phyloP scores from a whole-genome alignment of 768 basidiomycete species.

The Fomitopsis pulvina region DNA sequence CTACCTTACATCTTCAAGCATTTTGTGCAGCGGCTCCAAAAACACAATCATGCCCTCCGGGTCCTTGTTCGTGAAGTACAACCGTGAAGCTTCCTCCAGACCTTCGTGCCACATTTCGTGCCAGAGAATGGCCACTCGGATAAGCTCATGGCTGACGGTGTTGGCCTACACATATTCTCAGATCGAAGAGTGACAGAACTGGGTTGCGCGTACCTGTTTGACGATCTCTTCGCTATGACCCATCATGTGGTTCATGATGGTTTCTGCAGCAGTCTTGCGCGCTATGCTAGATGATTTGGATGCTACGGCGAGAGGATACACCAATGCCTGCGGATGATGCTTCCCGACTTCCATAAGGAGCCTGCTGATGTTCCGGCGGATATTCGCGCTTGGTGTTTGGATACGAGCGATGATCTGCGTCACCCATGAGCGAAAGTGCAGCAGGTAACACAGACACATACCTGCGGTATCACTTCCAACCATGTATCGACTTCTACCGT shows the following conservation, averaged over 20 bases:
- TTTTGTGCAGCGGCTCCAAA: slow-evolving; percentile 86
- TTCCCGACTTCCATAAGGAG: slow-evolving; percentile 90
- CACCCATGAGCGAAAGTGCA: not conserved
- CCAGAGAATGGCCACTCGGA: slow-evolving; percentile 97
- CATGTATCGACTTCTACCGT: slow-evolving; percentile 95
- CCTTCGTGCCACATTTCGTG: slow-evolving; percentile 99
- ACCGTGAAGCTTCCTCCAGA: slow-evolving; percentile 91
- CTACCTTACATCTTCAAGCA: slow-evolving; percentile 67
- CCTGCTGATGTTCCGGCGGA: slow-evolving; percentile 83
- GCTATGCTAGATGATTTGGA: slow-evolving; percentile 87
- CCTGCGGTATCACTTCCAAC: slow-evolving; percentile 98
- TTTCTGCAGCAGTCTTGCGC: slow-evolving; percentile 74
- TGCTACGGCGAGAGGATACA: slow-evolving; percentile 93
- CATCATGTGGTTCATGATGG: slow-evolving; percentile 88
- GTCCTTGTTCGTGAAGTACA: slow-evolving; percentile 97
- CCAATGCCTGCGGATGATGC: slow-evolving; percentile 94
- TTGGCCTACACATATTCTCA: slow-evolving; percentile 47
- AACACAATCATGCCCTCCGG: slow-evolving; percentile 95
- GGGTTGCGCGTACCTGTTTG: slow-evolving; percentile 67
- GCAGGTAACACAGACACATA: slow-evolving; percentile 24
- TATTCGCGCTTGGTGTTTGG: slow-evolving; percentile 85
- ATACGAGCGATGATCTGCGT: slow-evolving; percentile 93
- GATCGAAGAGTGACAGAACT: not conserved
- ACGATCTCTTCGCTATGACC: slow-evolving; percentile 88
- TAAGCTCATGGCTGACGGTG: slow-evolving; percentile 88